Base-by-base conservation (phyloP, 371 early-diverging fungal genomes). In the Apophysomyces variabilis region DNA sequence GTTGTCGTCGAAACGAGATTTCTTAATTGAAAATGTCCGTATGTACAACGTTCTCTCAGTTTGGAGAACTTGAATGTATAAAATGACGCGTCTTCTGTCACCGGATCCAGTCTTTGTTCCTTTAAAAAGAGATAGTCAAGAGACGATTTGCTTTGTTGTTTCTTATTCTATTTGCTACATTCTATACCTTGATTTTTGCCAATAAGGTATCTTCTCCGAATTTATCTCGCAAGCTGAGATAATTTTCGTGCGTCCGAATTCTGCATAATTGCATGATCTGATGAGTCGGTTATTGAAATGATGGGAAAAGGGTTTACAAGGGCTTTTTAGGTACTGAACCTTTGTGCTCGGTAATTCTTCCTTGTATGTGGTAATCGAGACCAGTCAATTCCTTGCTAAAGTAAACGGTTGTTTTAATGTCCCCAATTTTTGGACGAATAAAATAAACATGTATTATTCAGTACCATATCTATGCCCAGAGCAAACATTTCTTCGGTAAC, bases 1-100 rank as follows among this genome's bases (percentile, higher is more conserved):
- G 81, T 88, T 1, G 93, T 89, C 0, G 92, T 87, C 76, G 84
- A 87, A 11, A 95, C 66, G 44, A 93, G 73, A 66, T 95, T 89
- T 39, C 95, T 84, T 35, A 93, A 83, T 74, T 93, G 94, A 57
- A 93, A 91, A 64, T 95, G 93, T 4, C 76, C 77, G 62, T 72
- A 70, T 11, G 66, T 73, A 54, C 81, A 83, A 26, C 64, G 70
- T 35, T 77, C 75, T 36, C 65, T 67, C 12, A 80, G 57, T 35
- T 79, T 78, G 9, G 79, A 71, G 41, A 74, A 75, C 47, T 73
- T 77, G 61, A 83, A 83, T 14, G 57, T 61, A 54, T 80, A 83
- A 57, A 67, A 83, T 43, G 70, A 62, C 21, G 67, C 72, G 41
- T 75, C 73, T 5, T 63, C 57, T 32, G 60, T 59, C 43, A 59